Base-by-base conservation (phyloP, 1,284 basidiomycete genomes). In the Marasmius sp. region DNA sequence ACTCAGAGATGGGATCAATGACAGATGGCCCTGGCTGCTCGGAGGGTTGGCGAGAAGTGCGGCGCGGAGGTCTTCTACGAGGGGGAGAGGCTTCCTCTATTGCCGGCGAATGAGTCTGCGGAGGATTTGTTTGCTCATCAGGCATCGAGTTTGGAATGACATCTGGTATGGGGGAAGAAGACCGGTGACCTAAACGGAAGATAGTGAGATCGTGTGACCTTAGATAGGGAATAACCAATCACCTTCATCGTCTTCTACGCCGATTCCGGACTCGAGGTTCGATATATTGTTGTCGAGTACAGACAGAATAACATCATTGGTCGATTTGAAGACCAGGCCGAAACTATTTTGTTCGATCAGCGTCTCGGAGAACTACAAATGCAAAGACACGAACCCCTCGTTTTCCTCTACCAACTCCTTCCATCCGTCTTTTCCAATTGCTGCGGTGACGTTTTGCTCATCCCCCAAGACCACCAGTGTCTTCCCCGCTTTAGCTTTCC, bases 401-500 rank as follows among this genome's bases (percentile, higher is more conserved):
- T 84, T 81, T 63, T 85, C 83, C 0, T 77, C 72, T 0, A 77
- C 72, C 37, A 89, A 69, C 36, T 82, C 79, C 38, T 74, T 71
- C 87, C 86, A 91, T 16, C 66, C 74, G 20, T 80, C 79, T 47
- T 72, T 68, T 2, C 86, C 86, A 22, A 87, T 71, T 1, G 80
- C 83, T 22, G 79, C 72, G 38, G 77, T 71, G 65, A 88, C 78
- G 0, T 75, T 72, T 4, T 72, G 75, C 39, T 73, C 71, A 56
- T 88, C 81, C 0, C 80, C 83, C 6, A 91, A 72, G 2, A 87
- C 73, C n/a, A 84, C 75, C 18, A 88, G 70, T 7, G 72, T 77
- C 64, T 81, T 79, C 0, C 77, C 79, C 48, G 77, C 75, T 68
- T 83, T 84, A 8, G 79, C 76, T 58, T 79, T 77, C 1, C 80